Conservation (phyloP, 228 moss, liverwort and hornwort genomes). For the Sphagnum magellanicum region DNA sequence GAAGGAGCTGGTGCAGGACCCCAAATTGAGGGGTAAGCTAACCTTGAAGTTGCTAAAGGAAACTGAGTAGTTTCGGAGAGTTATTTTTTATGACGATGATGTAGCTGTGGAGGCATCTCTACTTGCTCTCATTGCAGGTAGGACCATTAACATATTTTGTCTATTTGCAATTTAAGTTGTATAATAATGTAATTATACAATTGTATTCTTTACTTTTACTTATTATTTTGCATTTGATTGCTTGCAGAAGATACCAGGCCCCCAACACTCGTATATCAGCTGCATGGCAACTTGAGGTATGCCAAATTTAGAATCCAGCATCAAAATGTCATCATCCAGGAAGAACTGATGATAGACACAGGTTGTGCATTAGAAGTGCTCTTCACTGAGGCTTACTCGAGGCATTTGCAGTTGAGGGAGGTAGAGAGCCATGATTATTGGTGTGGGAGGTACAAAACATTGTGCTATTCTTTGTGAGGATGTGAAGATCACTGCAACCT, state of each 20-base stretch:
- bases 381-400: background rate
- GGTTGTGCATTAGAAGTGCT: background rate
- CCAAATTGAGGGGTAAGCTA: background rate
- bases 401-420: background rate
- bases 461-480: background rate
- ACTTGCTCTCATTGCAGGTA: background rate
- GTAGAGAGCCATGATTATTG: background rate
- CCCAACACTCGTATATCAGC: background rate
- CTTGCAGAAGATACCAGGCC: background rate
- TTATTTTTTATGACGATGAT: background rate
- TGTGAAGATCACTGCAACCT: background rate
- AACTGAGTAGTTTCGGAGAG: background rate
- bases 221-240: background rate
- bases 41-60: background rate
- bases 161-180: background rate
- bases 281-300: background rate
- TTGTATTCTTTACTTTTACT: background rate
- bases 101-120: background rate
- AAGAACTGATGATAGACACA: background rate
- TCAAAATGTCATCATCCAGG: background rate
- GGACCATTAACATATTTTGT: background rate
- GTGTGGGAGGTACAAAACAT: background rate
- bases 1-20: background rate
- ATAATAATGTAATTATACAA: background rate
- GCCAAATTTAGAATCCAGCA: background rate